Evolutionary conservation across 192 early-diverging fungal species (phyloP).

Genomic region (Geosiphon pyriformis): DNA sequence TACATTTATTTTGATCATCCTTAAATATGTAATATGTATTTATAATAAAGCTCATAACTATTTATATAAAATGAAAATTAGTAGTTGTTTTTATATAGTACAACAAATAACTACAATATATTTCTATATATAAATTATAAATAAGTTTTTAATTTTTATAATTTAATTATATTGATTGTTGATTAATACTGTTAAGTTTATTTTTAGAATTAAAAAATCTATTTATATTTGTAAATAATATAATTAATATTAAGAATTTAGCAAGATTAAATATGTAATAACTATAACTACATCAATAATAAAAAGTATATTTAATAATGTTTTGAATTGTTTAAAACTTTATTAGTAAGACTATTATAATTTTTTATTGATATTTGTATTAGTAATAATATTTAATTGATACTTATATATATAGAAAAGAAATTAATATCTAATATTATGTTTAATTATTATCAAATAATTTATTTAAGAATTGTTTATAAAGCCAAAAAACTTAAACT

Average conservation of each 20-base stretch:
- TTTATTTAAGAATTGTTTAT: conserved; percentile 2
- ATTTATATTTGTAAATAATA: conserved; percentile 7
- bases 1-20: conserved; percentile 8
- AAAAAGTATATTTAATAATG: conserved; percentile 3
- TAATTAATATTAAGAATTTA: neutral
- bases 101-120: conserved; percentile 13
- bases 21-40: conserved; percentile 3
- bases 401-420: neutral
- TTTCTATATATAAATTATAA: conserved; percentile 13
- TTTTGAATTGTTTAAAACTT: conserved; percentile 1
- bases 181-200: conserved; percentile 17
- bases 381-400: neutral
- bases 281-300: conserved; percentile 9
- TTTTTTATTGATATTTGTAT: conserved; percentile 2
- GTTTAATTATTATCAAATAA: neutral
- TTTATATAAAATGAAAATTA: conserved; percentile 17
- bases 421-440: neutral
- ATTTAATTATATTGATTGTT: neutral
- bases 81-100: neutral
- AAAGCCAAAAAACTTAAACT: conserved; percentile 1
- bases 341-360: conserved; percentile 1
- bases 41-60: conserved; percentile 15
- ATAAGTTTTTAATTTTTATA: neutral
- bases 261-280: conserved; percentile 9
- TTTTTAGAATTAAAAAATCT: conserved; percentile 21